Base-by-base conservation (phyloP, 495 filamentous ascomycete species). In the Penicillium paxilli region DNA sequence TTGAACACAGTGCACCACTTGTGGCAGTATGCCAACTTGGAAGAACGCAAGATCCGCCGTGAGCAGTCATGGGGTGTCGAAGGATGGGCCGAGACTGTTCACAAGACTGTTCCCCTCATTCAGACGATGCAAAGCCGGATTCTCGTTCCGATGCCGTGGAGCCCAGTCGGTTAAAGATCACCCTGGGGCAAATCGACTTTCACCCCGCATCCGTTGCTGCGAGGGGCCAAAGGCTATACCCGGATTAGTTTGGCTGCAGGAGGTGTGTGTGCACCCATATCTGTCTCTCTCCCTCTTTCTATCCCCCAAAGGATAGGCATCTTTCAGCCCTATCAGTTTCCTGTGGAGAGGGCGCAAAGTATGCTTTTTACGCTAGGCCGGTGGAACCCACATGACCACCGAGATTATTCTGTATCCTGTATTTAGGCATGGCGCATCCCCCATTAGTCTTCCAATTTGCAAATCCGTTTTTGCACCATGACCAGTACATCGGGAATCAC, bases 1-100 rank as follows among this genome's bases (percentile, higher is more conserved):
- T 78, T 98, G 41, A 98, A 98, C 76, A 96, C 90, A 0, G 94
- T 98, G 19, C 95, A 98, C 73, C 93, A 98, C 65, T 81, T 98
- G 22, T 98, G 94, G 94, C 94, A 98, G 65, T 98, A 97, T 79
- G 93, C 93, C 41, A 87, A 98, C 71, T 69, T 98, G 53, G 91
- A 97, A 71, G 94, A 98, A 72, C 81, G 94, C 51, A 94, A 95
- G 74, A 81, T 92, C 23, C 81, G 91, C 51, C 80, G 94, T 51
- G 94, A 98, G 80, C 84, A 92, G 81, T 96, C 92, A 60, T 98
- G 95, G 94, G 83, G 85, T 49, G 86, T 96, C 35, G 88, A 95
- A 55, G 95, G 94, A 16, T 98, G 94, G 94, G 91, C 91, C 12
- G 92, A 97, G 62, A 98, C 94, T 30, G 94, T 98, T 30, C 94